Percentiles rank a stretch among this genome's conserved stretches.
Conservation (phyloP, 176 grass and related monocot species). For the Bonia amplexicaulis region DNA sequence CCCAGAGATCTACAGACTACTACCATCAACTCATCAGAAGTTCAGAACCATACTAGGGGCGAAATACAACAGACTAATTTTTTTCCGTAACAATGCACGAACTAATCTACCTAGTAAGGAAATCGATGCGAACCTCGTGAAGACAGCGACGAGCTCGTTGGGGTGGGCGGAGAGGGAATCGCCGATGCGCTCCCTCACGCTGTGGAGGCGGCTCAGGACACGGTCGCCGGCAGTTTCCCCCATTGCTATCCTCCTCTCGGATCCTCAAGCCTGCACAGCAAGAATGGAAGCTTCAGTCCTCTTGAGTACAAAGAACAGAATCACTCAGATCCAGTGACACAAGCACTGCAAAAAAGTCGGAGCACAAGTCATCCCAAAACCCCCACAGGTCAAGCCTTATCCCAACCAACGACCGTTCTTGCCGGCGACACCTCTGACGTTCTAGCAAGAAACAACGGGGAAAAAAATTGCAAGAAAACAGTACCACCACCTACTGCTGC, state of each 20-base stretch:
- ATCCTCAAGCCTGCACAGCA: conserved; percentile 34
- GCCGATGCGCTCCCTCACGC: conserved; percentile 77
- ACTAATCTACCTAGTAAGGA: not conserved
- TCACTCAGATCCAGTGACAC: conserved; percentile 2
- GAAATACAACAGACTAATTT: not conserved
- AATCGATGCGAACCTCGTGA: conserved; percentile 63
- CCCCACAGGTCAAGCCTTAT: not conserved
- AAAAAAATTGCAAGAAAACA: not conserved
- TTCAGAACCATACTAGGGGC: not conserved
- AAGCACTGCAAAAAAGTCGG: not conserved
- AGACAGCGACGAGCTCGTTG: conserved; percentile 92
- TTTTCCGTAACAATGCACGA: not conserved
- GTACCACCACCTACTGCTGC: not conserved
- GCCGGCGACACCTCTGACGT: not conserved
- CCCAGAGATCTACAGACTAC: not conserved
- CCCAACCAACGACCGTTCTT: conserved; percentile 4
- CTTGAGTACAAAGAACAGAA: not conserved
- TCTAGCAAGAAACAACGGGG: not conserved
- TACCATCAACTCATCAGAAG: not conserved
- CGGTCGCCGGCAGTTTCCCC: conserved; percentile 62
- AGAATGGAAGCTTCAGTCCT: not conserved
- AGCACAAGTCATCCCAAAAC: not conserved
- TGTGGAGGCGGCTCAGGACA: conserved; percentile 81
- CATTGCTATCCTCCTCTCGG: conserved; percentile 39
- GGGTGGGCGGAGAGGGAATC: conserved; percentile 90